Base-by-base conservation (phyloP, 176 grass and related monocot genomes). In the Olyra latifolia region DNA sequence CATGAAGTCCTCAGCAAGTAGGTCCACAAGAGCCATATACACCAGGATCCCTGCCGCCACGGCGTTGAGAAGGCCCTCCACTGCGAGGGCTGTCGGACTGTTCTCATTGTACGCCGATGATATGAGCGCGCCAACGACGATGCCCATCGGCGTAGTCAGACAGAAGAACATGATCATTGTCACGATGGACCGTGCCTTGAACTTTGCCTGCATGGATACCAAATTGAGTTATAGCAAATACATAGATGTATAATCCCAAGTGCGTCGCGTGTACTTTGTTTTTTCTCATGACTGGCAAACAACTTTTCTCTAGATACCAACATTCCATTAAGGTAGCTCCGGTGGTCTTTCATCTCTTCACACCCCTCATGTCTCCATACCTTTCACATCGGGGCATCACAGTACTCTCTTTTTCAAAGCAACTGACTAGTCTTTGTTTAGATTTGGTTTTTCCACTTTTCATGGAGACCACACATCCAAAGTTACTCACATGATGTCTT, bases 11-110 rank as follows among this genome's bases (percentile, higher is more conserved):
- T 87, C 82, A 1, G 90, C 90, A 1, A 93, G 90, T 41, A 97
- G 90, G 79, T 92, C 90, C 0, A 96, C 85, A 6, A 96, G 90
- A 11, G 90, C 81, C 87, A 92, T 96, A 78, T 96, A 97, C 3
- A 97, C 10, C 0, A 97, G 71, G 82, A 93, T 97, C 41, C 90
- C 93, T 0, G 85, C 79, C 2, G 88, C 83, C 3, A 75, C 90
- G 10, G 93, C 87, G 72, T 97, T 86, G 67, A 97, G 83, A 10
- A 86, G 0, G 1, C 90, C 93, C 76, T 97, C 86, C 0, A 93
- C 88, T 8, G 91, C 20, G 5, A 97, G 84, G 5, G 88, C 83
- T 4, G 82, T 90, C 0, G 80, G 93, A 52, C 93, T 91, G 25
- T 69, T 88, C 68, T 93, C 93, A 10, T 93, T 66, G 88, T 97